These are phyloP conservation scores for Backusella circina DNA, from an alignment of 192 early-diverging fungal genomes.

Conservation along the genomic window DNA sequence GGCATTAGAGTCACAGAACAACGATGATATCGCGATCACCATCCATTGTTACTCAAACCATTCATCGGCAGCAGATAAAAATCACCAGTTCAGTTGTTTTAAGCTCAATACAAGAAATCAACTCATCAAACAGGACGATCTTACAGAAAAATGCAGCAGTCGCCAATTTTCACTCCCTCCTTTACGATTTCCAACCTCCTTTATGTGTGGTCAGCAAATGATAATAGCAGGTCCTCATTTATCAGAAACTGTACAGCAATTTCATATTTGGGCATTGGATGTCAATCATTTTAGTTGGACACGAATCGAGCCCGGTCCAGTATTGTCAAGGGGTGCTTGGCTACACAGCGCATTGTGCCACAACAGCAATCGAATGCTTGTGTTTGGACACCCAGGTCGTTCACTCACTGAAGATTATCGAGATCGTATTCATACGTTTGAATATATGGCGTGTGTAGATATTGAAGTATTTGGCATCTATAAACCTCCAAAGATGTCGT, in stretches of 20 bases:
- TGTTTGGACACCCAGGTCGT: slow-evolving; percentile 68
- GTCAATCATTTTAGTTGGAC: slow-evolving; percentile 57
- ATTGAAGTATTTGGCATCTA: slow-evolving; percentile 70
- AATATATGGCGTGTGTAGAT: slow-evolving; percentile 64
- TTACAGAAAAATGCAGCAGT: slow-evolving; percentile 50
- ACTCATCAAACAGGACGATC: slow-evolving; percentile 53
- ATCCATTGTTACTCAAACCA: slow-evolving; percentile 71
- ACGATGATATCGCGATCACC: neutral
- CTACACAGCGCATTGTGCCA: slow-evolving; percentile 65
- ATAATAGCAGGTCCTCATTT: slow-evolving; percentile 69
- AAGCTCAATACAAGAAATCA: slow-evolving; percentile 48
- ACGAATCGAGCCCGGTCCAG: slow-evolving; percentile 60
- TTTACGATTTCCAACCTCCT: slow-evolving; percentile 69
- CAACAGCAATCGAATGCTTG: slow-evolving; percentile 56
- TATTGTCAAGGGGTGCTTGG: slow-evolving; percentile 70
- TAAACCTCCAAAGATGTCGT: slow-evolving; percentile 46
- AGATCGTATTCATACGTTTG: slow-evolving; percentile 70
- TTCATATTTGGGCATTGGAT: slow-evolving; percentile 70
- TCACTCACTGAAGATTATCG: slow-evolving; percentile 72
- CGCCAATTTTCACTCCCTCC: slow-evolving; percentile 62
- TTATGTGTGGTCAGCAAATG: slow-evolving; percentile 61
- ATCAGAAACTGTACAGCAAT: slow-evolving; percentile 54
- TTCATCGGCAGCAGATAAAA: slow-evolving; percentile 53
- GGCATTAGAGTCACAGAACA: neutral
- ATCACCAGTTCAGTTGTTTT: slow-evolving; percentile 49